A percentile compares a stretch with the other conserved stretches of the same genome.
Conservation (phyloP, 108 stramenopile species). For the Schizochytrium sp. region DNA sequence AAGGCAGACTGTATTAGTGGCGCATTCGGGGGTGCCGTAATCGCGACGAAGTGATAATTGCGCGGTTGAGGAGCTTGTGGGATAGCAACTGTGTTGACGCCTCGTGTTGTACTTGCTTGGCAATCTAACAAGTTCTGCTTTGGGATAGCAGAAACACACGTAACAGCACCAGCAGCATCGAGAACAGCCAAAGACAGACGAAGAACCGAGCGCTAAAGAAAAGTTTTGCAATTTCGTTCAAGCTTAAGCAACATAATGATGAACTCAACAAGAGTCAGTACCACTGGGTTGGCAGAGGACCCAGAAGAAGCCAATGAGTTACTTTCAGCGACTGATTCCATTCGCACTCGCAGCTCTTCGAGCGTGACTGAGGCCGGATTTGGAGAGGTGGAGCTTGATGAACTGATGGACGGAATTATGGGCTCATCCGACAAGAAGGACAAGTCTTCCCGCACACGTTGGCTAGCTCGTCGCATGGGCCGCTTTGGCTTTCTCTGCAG, state of each 20-base stretch:
- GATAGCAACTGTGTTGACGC: no score
- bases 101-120: no score
- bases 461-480: not conserved
- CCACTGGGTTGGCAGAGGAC: not conserved
- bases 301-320: not conserved
- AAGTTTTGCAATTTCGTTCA: no score
- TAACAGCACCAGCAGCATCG: no score
- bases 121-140: no score
- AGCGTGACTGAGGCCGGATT: constrained; percentile 46
- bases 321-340: not conserved
- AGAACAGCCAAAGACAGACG: no score
- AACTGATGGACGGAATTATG: constrained; percentile 14
- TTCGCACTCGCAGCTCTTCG: constrained; percentile 23
- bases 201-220: no score
- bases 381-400: constrained; percentile 38
- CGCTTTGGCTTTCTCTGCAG: not conserved
- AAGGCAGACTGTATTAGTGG: no score
- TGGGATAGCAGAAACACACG: no score
- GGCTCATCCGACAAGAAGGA: not conserved
- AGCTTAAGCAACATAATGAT: not conserved
- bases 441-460: not conserved
- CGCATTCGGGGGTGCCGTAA: no score
- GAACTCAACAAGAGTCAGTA: not conserved
- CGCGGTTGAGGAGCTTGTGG: no score
- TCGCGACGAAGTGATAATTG: no score